Percentiles rank a stretch among this genome's conserved stretches.
These are phyloP conservation scores for Kazachstania bromeliacearum DNA, from an alignment of 805 yeast genomes.

Conservation along the genomic window DNA sequence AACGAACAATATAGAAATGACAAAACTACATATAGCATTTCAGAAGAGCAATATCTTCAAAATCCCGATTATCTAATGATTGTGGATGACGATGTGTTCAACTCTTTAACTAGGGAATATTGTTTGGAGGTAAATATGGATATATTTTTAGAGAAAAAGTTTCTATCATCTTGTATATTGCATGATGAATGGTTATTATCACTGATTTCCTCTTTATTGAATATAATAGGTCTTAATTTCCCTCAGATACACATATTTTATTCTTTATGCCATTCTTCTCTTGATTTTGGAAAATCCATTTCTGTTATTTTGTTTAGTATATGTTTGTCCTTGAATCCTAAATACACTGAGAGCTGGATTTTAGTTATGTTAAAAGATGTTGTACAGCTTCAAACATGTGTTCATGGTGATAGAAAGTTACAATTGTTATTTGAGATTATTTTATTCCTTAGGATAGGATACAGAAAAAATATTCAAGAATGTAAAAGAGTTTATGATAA, in stretches of 20 bases:
- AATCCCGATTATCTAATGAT: not conserved
- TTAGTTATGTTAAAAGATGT: not conserved
- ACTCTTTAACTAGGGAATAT: not conserved
- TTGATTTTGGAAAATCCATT: slow-evolving; percentile 1
- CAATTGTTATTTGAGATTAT: slow-evolving; percentile 17
- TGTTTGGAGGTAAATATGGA: not conserved
- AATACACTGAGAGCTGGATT: slow-evolving; percentile 1
- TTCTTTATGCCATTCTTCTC: slow-evolving; percentile 5
- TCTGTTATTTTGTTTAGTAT: slow-evolving; percentile 1
- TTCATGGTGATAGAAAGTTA: slow-evolving; percentile 6
- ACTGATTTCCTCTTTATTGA: slow-evolving; percentile 1
- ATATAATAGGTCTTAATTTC: not conserved
- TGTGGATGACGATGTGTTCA: not conserved
- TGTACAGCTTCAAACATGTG: not conserved
- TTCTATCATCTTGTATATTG: not conserved
- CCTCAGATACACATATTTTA: not conserved
- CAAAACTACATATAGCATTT: not conserved
- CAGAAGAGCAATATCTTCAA: not conserved
- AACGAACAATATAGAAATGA: not conserved
- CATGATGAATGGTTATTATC: slow-evolving; percentile 8
- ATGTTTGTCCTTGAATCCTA: not conserved
- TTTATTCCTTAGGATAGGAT: slow-evolving; percentile 23
- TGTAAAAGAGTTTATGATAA: slow-evolving; percentile 14
- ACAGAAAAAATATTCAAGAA: slow-evolving; percentile 8
- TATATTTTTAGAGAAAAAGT: not conserved